Evolutionary conservation across 208 protist genomes (phyloP), one percentile per base, ranked within the genome.

Genomic region (Strigomonas culicis): DNA sequence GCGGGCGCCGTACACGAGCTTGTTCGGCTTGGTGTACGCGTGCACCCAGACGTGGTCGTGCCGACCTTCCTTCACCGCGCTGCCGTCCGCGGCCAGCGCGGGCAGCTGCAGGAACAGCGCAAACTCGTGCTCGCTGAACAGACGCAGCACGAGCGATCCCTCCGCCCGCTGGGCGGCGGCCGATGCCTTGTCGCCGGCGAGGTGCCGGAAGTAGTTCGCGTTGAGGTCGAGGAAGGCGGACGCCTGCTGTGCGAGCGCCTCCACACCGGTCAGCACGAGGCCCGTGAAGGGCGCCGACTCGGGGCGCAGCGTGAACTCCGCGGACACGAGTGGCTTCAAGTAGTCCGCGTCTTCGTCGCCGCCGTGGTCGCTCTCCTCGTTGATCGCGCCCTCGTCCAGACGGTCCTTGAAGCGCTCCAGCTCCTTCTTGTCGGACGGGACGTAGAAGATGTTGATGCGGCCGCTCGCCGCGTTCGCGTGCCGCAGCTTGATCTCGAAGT

Each of bases 91-190:
- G 0, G 53, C 32, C 28, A 27, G 55, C 36, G 39, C 11, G 68
- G 67, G 28, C 13, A 88, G 10, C 4, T 24, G 64, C 22, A 88
- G 39, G 17, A 60, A 22, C 7, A 75, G 58, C n/a, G 79, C 70
- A 59, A 88, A 88, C 70, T 92, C 85, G 58, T 87, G 82, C 44
- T 92, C 85, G 7, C 73, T 82, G 57, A 92, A 75, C 56, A 85
- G 77, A 39, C 60, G 72, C 22, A 92, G 64, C 19, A 73, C 69
- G 46, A 82, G 75, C 43, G 49, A 63, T 11, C 83, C 83, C 6
- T 70, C 59, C 27, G 28, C 7, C 3, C 2, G 34, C 34, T 39
- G 34, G 7, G 10, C 34, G 7, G 60, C 43, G 15, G 11, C 50
- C 36, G 32, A 11, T 1, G 4, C 27, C 52, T 58, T 58, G 17